Conservation (phyloP, 257 asterid genomes). For the Plantago ovata region DNA sequence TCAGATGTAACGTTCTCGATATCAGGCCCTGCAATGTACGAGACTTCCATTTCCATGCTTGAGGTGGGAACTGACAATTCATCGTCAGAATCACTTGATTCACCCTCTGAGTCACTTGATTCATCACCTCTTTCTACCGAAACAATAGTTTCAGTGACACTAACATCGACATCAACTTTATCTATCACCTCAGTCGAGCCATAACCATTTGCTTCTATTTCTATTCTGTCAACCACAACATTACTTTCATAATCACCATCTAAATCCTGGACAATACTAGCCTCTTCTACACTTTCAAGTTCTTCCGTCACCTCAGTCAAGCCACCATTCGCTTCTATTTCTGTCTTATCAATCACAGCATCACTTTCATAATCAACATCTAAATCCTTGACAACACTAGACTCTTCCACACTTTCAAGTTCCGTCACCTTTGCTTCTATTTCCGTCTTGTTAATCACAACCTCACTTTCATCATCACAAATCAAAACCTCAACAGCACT, state of each 20-base stretch:
- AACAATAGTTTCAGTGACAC: not conserved
- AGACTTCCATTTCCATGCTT: slow-evolving; percentile 8
- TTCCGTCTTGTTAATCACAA: slow-evolving; percentile 24
- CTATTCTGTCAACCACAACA: slow-evolving; percentile 26
- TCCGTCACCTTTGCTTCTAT: slow-evolving; percentile 17
- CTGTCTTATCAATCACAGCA: slow-evolving; percentile 26
- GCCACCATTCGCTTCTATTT: slow-evolving; percentile 18
- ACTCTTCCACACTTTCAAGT: slow-evolving; percentile 26
- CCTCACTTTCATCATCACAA: slow-evolving; percentile 29
- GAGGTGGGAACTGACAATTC: slow-evolving; percentile 25
- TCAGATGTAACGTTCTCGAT: slow-evolving; percentile 15
- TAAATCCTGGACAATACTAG: slow-evolving; percentile 28
- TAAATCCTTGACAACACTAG: slow-evolving; percentile 28
- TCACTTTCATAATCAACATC: slow-evolving; percentile 32
- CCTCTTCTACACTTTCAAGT: slow-evolving; percentile 33
- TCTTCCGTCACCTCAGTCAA: slow-evolving; percentile 25
- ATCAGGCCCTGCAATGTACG: slow-evolving; percentile 17
- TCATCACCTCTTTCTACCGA: slow-evolving; percentile 9
- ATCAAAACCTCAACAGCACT: slow-evolving; percentile 31
- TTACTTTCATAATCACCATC: slow-evolving; percentile 32
- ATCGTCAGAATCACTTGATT: slow-evolving; percentile 19
- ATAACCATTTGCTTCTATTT: slow-evolving; percentile 17
- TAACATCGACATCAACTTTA: slow-evolving; percentile 1
- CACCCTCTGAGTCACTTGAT: slow-evolving; percentile 20
- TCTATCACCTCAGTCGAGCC: slow-evolving; percentile 24